Conservation (phyloP, 805 yeast species). For the Schwanniomyces sp. region DNA sequence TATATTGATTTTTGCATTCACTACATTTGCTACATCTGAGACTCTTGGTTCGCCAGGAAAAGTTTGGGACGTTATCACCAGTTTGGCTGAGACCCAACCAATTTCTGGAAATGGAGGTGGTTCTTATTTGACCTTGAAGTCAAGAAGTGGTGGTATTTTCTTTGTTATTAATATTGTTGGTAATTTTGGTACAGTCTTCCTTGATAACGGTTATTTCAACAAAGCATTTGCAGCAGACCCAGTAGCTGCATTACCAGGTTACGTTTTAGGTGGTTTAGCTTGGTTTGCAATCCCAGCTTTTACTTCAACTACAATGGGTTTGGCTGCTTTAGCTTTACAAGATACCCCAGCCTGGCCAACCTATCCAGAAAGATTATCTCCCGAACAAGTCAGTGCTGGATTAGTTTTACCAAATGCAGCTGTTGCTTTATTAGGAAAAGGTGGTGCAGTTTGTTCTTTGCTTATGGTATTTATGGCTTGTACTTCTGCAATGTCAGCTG, state of each 20-base stretch:
- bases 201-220: slow-evolving; percentile 87
- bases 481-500: slow-evolving; percentile 90
- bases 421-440: slow-evolving; percentile 77
- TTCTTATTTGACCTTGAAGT: slow-evolving; percentile 83
- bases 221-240: slow-evolving; percentile 87
- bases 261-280: slow-evolving; percentile 81
- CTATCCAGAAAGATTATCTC: slow-evolving; percentile 64
- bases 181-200: slow-evolving; percentile 83
- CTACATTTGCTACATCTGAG: slow-evolving; percentile 69
- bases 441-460: slow-evolving; percentile 84
- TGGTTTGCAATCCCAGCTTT: slow-evolving; percentile 92
- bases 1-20: slow-evolving; percentile 77
- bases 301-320: slow-evolving; percentile 80
- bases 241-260: slow-evolving; percentile 82
- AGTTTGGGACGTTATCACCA: slow-evolving; percentile 72
- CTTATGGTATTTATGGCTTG: slow-evolving; percentile 87
- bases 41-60: slow-evolving; percentile 78
- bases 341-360: slow-evolving; percentile 73
- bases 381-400: slow-evolving; percentile 79
- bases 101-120: slow-evolving; percentile 81
- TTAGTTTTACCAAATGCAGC: slow-evolving; percentile 78
- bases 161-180: slow-evolving; percentile 85
- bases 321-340: slow-evolving; percentile 79
- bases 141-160: slow-evolving; percentile 85
- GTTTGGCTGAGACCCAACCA: slow-evolving; percentile 61